Evolutionary conservation across 23 red algal genomes (phyloP).

Genomic region (Chondrus crispus): DNA sequence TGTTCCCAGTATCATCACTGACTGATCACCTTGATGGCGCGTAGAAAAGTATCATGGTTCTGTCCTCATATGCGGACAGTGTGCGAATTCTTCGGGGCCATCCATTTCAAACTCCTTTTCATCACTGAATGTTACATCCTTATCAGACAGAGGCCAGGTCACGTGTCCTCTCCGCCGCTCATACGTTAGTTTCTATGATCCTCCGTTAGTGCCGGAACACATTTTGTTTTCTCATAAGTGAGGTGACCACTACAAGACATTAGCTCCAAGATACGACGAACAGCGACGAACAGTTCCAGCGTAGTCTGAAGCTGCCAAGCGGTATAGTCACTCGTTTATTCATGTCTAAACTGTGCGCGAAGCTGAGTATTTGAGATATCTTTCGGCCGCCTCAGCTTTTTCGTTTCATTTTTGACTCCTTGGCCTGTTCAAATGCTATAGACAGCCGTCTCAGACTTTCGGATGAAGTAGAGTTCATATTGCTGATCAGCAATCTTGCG

Average conservation of each 20-base stretch:
- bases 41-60: background rate
- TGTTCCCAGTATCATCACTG: background rate
- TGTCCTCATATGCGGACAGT: background rate
- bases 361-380: background rate
- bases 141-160: background rate
- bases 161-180: background rate
- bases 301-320: background rate
- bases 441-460: background rate
- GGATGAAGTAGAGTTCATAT: background rate
- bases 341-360: background rate
- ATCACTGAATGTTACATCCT: background rate
- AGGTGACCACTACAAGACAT: background rate
- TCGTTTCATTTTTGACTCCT: background rate
- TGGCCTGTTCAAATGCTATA: background rate
- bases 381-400: background rate
- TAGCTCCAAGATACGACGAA: background rate
- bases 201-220: background rate
- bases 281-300: background rate
- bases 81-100: background rate
- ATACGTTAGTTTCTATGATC: background rate
- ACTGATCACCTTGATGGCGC: background rate
- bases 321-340: background rate
- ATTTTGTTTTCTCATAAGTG: background rate
- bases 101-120: slow-evolving; percentile 24
- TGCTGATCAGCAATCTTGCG: background rate